A percentile compares a stretch with the other conserved stretches of the same genome.
These are phyloP conservation scores for Eustoma russellianum DNA, from an alignment of 257 asterid genomes.

Conservation along the genomic window DNA sequence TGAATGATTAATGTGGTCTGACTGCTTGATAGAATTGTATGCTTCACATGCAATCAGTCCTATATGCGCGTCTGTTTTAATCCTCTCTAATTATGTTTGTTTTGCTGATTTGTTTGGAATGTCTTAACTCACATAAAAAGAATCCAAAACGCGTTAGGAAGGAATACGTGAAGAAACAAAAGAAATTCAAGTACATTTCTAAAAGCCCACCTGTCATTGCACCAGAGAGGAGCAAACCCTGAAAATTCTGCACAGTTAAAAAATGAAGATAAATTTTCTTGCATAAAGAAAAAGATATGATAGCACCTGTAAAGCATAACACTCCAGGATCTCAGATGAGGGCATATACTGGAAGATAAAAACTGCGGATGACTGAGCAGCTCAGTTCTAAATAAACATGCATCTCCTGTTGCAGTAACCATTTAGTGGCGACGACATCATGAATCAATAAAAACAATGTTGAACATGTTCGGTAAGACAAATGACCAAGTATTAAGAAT, in stretches of 20 bases:
- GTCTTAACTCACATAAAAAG: background rate
- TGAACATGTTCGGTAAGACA: too few species aligned
- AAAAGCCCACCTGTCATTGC: constrained; percentile 57
- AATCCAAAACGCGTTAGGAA: background rate
- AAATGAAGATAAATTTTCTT: too few species aligned
- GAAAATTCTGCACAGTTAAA: constrained; percentile 48
- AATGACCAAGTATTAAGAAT: too few species aligned
- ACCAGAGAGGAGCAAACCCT: constrained; percentile 34
- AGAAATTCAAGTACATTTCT: background rate
- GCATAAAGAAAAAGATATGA: too few species aligned
- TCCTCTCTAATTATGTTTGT: background rate
- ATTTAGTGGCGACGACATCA: too few species aligned
- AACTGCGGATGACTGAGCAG: background rate
- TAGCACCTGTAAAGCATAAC: too few species aligned
- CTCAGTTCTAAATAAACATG: background rate
- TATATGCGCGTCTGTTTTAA: too few species aligned
- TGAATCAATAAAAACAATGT: too few species aligned
- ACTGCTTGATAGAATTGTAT: background rate
- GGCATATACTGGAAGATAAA: too few species aligned
- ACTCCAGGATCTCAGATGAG: too few species aligned
- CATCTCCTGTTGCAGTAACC: background rate
- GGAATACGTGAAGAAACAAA: background rate
- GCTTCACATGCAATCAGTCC: background rate
- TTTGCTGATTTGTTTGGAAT: background rate
- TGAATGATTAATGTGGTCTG: too few species aligned